Conservation (phyloP, 2,329 filamentous ascomycete genomes). For the Fusarium odoratissimum region DNA sequence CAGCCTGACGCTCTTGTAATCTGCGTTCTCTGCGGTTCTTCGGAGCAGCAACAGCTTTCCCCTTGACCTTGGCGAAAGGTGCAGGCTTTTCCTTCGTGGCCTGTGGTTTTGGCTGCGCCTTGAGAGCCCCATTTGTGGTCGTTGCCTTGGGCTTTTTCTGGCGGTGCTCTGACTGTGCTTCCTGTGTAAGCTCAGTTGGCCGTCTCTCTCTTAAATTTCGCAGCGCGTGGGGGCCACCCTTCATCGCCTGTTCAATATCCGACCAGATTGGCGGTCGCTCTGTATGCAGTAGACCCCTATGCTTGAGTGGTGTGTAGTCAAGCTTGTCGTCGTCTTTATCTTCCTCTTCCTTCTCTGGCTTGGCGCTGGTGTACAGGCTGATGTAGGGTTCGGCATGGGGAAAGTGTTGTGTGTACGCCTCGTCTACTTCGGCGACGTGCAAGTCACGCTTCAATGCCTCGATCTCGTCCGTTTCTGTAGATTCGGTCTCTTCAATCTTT, state of each 20-base stretch:
- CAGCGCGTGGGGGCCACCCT: conserved; percentile 63
- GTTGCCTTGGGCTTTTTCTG: conserved; percentile 32
- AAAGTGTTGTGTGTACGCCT: conserved; percentile 79
- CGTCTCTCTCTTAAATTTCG: conserved; percentile 67
- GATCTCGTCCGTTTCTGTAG: conserved; percentile 65
- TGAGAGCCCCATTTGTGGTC: conserved; percentile 35
- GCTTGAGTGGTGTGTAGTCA: conserved; percentile 51
- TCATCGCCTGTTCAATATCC: conserved; percentile 72
- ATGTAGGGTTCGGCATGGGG: conserved; percentile 79
- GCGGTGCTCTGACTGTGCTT: conserved; percentile 21
- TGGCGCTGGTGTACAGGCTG: conserved; percentile 64
- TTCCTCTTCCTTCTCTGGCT: conserved; percentile 51
- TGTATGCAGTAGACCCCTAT: conserved; percentile 57
- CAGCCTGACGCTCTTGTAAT: conserved; percentile 50
- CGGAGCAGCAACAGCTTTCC: conserved; percentile 42
- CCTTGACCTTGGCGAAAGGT: conserved; percentile 31
- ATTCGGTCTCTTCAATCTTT: conserved; percentile 63
- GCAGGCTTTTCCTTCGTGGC: conserved; percentile 26
- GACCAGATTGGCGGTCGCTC: conserved; percentile 73
- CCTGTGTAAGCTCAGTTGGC: conserved; percentile 31
- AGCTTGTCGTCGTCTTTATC: conserved; percentile 47
- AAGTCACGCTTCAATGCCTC: conserved; percentile 65
- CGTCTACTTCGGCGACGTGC: conserved; percentile 78
- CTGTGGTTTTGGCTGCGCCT: conserved; percentile 36
- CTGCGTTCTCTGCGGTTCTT: conserved; percentile 53